Percentiles rank a stretch among this genome's conserved stretches.
phyloP scores from a whole-genome alignment of 2,329 filamentous ascomycete species.

The Tolypocladium album region DNA sequence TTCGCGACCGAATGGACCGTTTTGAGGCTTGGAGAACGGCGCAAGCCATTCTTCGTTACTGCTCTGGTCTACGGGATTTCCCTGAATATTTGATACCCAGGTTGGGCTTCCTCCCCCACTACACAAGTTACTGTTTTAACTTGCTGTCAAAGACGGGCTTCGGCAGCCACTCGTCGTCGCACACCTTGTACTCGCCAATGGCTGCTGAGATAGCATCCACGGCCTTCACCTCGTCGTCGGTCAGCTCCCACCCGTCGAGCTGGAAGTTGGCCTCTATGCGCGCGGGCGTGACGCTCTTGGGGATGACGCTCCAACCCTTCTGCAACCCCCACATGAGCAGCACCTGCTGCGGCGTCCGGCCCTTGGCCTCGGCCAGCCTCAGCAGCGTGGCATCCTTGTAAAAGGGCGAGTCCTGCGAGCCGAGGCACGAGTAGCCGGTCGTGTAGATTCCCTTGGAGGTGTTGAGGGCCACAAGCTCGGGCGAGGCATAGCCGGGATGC shows the following conservation, averaged over 20 bases:
- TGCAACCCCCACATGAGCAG: conserved; percentile 72
- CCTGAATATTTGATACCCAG: not conserved
- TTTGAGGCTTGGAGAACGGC: not conserved
- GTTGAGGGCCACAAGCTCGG: conserved; percentile 66
- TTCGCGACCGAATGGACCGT: not conserved
- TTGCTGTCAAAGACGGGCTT: conserved; percentile 77
- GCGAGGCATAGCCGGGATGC: conserved; percentile 72
- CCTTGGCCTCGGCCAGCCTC: conserved; percentile 52
- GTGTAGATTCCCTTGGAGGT: conserved; percentile 62
- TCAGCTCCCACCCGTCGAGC: conserved; percentile 63
- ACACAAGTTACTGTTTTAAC: conserved; percentile 25
- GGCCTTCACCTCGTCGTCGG: conserved; percentile 58
- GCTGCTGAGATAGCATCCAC: conserved; percentile 60
- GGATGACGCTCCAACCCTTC: conserved; percentile 74
- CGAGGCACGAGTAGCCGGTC: conserved; percentile 66
- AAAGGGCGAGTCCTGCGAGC: conserved; percentile 58
- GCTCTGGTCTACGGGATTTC: not conserved
- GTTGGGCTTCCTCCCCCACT: not conserved
- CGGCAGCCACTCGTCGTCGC: conserved; percentile 62
- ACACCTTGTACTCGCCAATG: conserved; percentile 57
- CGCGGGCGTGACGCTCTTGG: conserved; percentile 66
- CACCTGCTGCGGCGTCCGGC: conserved; percentile 63
- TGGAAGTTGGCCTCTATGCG: conserved; percentile 71
- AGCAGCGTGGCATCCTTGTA: conserved; percentile 55
- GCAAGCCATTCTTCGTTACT: not conserved